Evolutionary conservation across 2,329 filamentous ascomycete genomes (phyloP).

Genomic region (Ceratocystis harringtonii): DNA sequence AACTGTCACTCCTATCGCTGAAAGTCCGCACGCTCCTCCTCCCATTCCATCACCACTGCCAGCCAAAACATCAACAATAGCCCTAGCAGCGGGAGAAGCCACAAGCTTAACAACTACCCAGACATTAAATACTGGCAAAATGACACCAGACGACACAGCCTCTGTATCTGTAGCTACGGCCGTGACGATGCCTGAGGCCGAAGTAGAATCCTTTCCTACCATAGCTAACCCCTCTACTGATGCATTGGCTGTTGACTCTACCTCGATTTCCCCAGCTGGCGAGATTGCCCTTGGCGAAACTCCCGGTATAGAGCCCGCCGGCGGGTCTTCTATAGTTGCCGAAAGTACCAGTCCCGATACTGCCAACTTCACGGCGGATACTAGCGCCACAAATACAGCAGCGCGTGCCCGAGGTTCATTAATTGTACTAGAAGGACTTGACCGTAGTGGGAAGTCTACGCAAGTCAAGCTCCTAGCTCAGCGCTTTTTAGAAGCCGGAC

Average conservation of each 20-base stretch:
- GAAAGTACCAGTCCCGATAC: background rate
- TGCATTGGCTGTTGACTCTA: background rate
- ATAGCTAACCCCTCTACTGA: background rate
- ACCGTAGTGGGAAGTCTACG: slow-evolving; percentile 83
- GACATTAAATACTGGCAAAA: background rate
- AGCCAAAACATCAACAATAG: background rate
- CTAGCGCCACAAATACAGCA: slow-evolving; percentile 13
- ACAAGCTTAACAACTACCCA: background rate
- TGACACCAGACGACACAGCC: slow-evolving; percentile 8
- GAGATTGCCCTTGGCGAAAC: background rate
- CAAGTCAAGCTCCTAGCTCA: slow-evolving; percentile 59
- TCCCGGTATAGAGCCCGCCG: background rate
- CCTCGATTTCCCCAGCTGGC: background rate
- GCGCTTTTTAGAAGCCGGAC: slow-evolving; percentile 34
- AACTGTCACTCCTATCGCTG: background rate
- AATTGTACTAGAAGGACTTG: slow-evolving; percentile 75
- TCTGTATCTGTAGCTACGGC: slow-evolving; percentile 10
- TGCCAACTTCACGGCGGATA: background rate
- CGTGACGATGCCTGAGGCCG: background rate
- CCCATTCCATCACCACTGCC: background rate
- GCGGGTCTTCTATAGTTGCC: too few species aligned
- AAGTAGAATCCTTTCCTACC: background rate
- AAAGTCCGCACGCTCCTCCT: background rate
- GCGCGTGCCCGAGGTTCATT: slow-evolving; percentile 45
- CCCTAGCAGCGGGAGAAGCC: background rate